Conservation (phyloP, 495 filamentous ascomycete genomes). For the Tuber microsphaerosporum region DNA sequence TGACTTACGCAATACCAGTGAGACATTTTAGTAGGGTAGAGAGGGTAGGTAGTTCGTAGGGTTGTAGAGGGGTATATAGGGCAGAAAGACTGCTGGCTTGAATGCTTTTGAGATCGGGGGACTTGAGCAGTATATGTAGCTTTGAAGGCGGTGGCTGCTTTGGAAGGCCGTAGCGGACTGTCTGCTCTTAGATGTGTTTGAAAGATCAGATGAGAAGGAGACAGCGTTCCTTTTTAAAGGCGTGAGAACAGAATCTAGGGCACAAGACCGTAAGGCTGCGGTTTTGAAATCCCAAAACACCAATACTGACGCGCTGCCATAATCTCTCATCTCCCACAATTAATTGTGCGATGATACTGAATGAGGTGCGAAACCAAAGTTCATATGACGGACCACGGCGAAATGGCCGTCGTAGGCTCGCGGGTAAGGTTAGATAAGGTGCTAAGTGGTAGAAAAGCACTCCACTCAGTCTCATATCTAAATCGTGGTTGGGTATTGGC, state of each 20-base stretch:
- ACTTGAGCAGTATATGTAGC: not conserved
- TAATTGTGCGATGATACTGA: not conserved
- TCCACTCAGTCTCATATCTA: not conserved
- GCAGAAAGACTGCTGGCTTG: not conserved
- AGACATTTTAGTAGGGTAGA: not conserved
- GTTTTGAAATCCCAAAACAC: not conserved
- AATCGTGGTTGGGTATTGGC: not conserved
- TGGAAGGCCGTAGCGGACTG: not conserved
- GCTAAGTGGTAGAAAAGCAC: not conserved
- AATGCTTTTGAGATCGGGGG: not conserved
- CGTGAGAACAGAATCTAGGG: not conserved
- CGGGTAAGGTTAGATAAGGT: not conserved
- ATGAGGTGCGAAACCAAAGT: not conserved
- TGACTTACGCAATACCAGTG: not conserved
- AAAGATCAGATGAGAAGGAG: not conserved
- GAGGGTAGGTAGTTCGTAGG: not conserved
- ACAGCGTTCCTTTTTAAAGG: not conserved
- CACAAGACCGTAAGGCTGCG: not conserved
- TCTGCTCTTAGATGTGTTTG: not conserved
- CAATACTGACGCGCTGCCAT: not conserved
- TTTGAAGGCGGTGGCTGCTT: not conserved
- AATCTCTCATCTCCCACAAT: slow-evolving; percentile 1
- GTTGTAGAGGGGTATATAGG: not conserved
- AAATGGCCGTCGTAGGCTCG: not conserved
- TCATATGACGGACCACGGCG: not conserved